Base-by-base conservation (phyloP, 179 eudicot species). In the Spinacia oleracea region DNA sequence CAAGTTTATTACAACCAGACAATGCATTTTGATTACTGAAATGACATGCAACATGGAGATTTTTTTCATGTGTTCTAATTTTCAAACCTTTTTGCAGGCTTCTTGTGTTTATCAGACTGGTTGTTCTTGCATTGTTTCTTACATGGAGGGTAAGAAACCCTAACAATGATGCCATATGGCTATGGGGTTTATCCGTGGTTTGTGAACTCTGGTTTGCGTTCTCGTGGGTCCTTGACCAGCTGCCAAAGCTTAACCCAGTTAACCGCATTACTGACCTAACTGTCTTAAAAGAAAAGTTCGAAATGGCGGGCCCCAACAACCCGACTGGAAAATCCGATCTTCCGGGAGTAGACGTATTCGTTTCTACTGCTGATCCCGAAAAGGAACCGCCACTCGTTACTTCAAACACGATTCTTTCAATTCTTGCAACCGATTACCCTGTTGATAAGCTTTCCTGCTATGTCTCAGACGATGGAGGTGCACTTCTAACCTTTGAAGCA, bases 201-300 rank as follows among this genome's bases (percentile, higher is more conserved):
- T 88, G 89, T 58, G 91, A 86, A 78, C 40, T 88, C 18, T 86
- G 88, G 89, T 88, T 88, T 32, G 82, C 88, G 4, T 86, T 86
- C 82, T 88, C 91, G 55, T 86, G 89, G 88, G 79, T 88, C 32
- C 89, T 86, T 75, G 89, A 88, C 76, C 91, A 88, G 80, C 88
- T 88, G n/a, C 91, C 91, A 16, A 88, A 86, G 73, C 83, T 88
- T 64, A 86, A 74, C 53, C 91, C 91, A 1, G 87, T 88, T 25
- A 88, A 86, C 67, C 89, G 91, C 0, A 83, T 79, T 16, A 74
- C 86, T 42, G 89, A 88, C 82, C 89, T 88, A 20, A 73, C 46
- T 8, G 87, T 88, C 34, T 82, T 86, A 31, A 83, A 82, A 82
- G 91, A 88, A 48, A 88, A 88, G 79, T 88, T 88, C 16, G 91